Evolutionary conservation across 2,329 filamentous ascomycete genomes (phyloP).

Genomic region (Trichoderma brevicompactum): DNA sequence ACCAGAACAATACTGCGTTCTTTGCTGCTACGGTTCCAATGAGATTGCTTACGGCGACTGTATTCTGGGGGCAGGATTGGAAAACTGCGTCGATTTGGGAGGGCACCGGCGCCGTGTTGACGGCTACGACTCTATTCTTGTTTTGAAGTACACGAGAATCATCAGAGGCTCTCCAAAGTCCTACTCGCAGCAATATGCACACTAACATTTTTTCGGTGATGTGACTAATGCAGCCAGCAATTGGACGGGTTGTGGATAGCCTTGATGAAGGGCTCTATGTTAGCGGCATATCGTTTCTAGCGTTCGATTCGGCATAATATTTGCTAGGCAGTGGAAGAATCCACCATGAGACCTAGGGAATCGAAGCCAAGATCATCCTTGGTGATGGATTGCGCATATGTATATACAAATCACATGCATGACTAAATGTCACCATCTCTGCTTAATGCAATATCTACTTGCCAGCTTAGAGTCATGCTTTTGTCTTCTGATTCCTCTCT

Average conservation of each 20-base stretch:
- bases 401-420: background rate
- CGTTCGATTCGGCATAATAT: too few species aligned
- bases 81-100: conserved; percentile 38
- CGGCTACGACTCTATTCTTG: background rate
- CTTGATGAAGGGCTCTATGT: too few species aligned
- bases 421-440: background rate
- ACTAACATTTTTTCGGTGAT: too few species aligned
- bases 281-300: too few species aligned
- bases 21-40: conserved; percentile 41
- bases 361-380: too few species aligned
- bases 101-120: conserved; percentile 35
- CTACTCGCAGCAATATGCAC: too few species aligned
- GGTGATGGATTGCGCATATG: too few species aligned
- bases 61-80: conserved; percentile 40
- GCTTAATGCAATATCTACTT: background rate
- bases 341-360: too few species aligned
- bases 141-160: background rate
- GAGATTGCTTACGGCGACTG: conserved; percentile 37
- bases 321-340: too few species aligned
- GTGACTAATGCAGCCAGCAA: too few species aligned
- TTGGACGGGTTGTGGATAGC: too few species aligned
- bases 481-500: background rate
- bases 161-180: too few species aligned
- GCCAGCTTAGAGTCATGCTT: background rate
- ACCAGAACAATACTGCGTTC: conserved; percentile 41